Evolutionary conservation across 192 early-diverging fungal genomes (phyloP).

Genomic region (Podila epicladia): DNA sequence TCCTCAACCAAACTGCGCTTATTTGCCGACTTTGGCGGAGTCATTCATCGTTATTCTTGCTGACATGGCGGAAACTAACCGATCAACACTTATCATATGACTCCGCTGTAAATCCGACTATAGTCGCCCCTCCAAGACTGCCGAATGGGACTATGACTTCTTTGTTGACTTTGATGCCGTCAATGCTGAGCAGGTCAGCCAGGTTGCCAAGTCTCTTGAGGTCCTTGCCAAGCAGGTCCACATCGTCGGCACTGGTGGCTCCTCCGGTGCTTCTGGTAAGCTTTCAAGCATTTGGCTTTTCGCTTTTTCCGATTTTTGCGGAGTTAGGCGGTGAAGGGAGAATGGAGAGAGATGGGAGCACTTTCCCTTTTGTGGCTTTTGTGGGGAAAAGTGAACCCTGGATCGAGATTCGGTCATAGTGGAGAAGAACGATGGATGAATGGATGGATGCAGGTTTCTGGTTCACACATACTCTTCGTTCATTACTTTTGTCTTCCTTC

Average conservation of each 20-base stretch:
- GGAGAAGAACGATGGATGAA: too few species aligned
- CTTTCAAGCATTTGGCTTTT: background rate
- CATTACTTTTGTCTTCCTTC: background rate
- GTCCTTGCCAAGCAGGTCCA: constrained; percentile 76
- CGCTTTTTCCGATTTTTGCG: background rate
- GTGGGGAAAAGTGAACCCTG: too few species aligned
- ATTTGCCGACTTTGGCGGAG: background rate
- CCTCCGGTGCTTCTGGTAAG: constrained; percentile 51
- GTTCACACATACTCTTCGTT: background rate
- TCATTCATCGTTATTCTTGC: background rate
- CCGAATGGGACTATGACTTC: constrained; percentile 90
- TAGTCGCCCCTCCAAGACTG: constrained; percentile 82
- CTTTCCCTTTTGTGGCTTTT: too few species aligned
- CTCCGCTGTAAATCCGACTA: background rate
- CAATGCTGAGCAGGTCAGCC: constrained; percentile 65
- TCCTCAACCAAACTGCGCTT: background rate
- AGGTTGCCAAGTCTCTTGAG: constrained; percentile 71
- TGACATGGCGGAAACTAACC: background rate
- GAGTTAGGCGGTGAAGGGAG: too few species aligned
- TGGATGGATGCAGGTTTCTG: background rate
- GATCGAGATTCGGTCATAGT: too few species aligned
- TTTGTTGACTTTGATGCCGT: constrained; percentile 89
- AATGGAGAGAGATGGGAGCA: too few species aligned
- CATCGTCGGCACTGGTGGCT: constrained; percentile 58
- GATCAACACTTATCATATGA: background rate